These are phyloP conservation scores for Jamesozyma lodderae DNA, from an alignment of 805 yeast genomes.

Conservation along the genomic window DNA sequence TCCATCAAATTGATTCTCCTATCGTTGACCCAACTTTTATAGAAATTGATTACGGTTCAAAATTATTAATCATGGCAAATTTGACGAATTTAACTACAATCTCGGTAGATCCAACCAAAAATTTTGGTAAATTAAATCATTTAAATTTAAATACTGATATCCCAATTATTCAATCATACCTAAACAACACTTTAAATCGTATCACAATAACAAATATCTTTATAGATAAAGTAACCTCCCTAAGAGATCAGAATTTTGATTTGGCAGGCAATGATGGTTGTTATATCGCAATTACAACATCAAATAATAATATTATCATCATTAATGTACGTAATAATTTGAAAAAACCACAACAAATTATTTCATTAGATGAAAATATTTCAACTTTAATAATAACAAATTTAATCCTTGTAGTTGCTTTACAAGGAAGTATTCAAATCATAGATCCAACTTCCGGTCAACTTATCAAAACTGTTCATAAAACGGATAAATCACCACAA, in stretches of 20 bases:
- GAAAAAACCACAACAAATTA: conserved; percentile 12
- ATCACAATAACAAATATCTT: conserved; percentile 13
- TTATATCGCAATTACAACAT: conserved; percentile 21
- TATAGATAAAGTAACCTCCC: conserved; percentile 25
- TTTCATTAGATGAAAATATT: conserved; percentile 20
- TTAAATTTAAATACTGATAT: conserved; percentile 6
- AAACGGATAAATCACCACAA: conserved; percentile 26
- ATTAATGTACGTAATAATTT: conserved; percentile 19
- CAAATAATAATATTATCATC: conserved; percentile 15
- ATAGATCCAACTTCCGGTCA: conserved; percentile 26
- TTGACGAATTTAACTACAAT: conserved; percentile 14
- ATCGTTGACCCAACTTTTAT: conserved; percentile 14
- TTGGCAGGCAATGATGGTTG: conserved; percentile 31
- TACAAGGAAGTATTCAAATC: conserved; percentile 22
- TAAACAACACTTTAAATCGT: conserved; percentile 2
- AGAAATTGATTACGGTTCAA: conserved; percentile 29
- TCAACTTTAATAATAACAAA: conserved; percentile 24
- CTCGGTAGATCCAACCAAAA: conserved; percentile 17
- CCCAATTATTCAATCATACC: conserved; percentile 4
- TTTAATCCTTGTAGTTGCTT: conserved; percentile 24
- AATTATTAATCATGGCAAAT: conserved; percentile 18
- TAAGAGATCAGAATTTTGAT: conserved; percentile 17
- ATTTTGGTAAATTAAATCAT: conserved; percentile 17
- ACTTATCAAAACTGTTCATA: conserved; percentile 25
- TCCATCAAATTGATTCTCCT: not conserved